These are phyloP conservation scores for Phytophthora hybrid DNA, from an alignment of 352 stramenopile genomes.

Conservation along the genomic window DNA sequence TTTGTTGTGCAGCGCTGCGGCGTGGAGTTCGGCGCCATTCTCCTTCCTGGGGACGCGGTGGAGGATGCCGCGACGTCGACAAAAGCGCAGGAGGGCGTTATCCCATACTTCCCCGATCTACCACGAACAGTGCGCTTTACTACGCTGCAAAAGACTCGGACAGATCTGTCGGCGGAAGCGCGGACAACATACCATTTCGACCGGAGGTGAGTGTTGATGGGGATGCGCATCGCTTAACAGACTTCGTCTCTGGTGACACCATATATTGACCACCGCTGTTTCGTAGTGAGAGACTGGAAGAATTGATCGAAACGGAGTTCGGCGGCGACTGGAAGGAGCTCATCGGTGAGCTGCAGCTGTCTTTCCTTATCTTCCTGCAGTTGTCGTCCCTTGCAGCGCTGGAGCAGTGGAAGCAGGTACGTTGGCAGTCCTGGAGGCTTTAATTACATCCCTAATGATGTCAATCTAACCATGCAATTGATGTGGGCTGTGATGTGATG, in stretches of 20 bases:
- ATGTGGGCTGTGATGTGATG: not conserved
- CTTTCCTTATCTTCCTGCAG: constrained; percentile 94
- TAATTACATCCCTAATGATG: not conserved
- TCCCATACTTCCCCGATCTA: constrained; percentile 79
- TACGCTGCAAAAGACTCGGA: constrained; percentile 45
- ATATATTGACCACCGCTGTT: not conserved
- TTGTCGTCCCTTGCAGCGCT: constrained; percentile 93
- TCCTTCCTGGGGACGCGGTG: constrained; percentile 71
- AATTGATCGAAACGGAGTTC: constrained; percentile 52
- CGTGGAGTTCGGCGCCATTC: constrained; percentile 64
- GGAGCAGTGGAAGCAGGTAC: constrained; percentile 94
- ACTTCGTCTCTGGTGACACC: not conserved
- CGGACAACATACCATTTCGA: constrained; percentile 86
- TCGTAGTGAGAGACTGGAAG: constrained; percentile 57
- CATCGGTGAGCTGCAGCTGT: constrained; percentile 94
- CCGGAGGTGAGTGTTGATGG: constrained; percentile 53
- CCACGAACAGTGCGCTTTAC: constrained; percentile 83
- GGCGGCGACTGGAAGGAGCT: constrained; percentile 75
- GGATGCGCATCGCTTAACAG: not conserved
- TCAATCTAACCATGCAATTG: not conserved
- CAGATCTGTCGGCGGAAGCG: constrained; percentile 51
- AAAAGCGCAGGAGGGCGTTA: constrained; percentile 36
- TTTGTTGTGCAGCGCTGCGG: constrained; percentile 59
- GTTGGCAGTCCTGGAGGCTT: not conserved
- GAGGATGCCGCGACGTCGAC: constrained; percentile 48